phyloP scores from a whole-genome alignment of 768 basidiomycete genomes.

The Mycena pura region DNA sequence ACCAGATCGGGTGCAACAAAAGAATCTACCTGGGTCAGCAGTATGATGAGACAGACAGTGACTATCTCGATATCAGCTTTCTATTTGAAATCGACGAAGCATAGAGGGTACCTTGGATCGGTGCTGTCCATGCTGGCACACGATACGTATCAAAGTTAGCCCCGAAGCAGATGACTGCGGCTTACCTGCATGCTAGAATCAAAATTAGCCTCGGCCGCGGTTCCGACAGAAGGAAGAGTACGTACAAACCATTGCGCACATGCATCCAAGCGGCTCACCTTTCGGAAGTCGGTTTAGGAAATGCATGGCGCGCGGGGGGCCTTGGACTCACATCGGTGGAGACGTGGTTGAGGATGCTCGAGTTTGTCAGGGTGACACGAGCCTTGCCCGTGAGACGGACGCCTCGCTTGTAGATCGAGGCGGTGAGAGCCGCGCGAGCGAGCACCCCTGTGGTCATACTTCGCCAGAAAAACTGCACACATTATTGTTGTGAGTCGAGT shows the following conservation, averaged over 20 bases:
- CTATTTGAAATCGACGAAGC: not conserved
- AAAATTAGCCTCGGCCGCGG: slow-evolving; percentile 1
- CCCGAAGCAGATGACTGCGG: not conserved
- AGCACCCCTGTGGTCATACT: slow-evolving; percentile 73
- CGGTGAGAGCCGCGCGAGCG: slow-evolving; percentile 69
- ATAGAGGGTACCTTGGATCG: slow-evolving; percentile 52
- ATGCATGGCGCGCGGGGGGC: not conserved
- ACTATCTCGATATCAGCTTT: slow-evolving; percentile 31
- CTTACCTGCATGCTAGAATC: slow-evolving; percentile 49
- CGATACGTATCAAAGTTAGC: not conserved
- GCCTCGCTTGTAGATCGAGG: slow-evolving; percentile 73
- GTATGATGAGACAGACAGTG: slow-evolving; percentile 61
- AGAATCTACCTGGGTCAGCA: slow-evolving; percentile 57
- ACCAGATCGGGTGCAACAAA: not conserved
- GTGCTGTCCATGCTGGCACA: slow-evolving; percentile 65
- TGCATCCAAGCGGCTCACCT: slow-evolving; percentile 63
- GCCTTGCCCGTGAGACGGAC: slow-evolving; percentile 71
- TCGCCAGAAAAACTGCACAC: slow-evolving; percentile 68
- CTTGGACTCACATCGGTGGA: slow-evolving; percentile 63
- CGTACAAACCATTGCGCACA: slow-evolving; percentile 78
- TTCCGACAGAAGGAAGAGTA: slow-evolving; percentile 25
- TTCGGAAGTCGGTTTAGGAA: not conserved
- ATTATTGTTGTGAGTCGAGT: slow-evolving; percentile 1
- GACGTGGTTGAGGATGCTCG: slow-evolving; percentile 64
- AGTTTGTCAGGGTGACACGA: slow-evolving; percentile 66